A percentile compares a stretch with the other conserved stretches of the same genome.
phyloP scores from a whole-genome alignment of 305 asterid genomes.

The Solanum hybrid region DNA sequence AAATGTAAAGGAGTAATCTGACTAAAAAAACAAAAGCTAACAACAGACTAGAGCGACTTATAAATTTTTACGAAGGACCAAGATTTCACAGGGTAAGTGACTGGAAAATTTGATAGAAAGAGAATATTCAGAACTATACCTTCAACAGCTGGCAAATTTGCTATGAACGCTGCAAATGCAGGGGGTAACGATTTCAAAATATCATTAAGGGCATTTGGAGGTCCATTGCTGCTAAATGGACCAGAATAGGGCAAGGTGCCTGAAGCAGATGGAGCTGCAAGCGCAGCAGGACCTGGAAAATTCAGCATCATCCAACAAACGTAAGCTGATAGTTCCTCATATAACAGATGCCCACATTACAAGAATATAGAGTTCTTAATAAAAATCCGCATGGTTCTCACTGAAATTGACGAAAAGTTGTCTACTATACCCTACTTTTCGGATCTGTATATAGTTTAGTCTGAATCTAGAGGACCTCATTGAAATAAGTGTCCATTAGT shows the following conservation, averaged over 20 bases:
- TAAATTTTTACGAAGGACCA: neutral
- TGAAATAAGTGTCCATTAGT: neutral
- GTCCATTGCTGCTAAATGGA: conserved; percentile 31
- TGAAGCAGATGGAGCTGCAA: conserved; percentile 32
- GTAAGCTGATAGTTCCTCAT: neutral
- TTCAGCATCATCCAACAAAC: neutral
- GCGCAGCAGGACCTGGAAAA: conserved; percentile 33
- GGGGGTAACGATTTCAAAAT: conserved; percentile 58
- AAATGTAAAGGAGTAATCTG: neutral
- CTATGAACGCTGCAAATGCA: conserved; percentile 45
- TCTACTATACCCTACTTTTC: neutral
- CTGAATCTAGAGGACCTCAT: neutral
- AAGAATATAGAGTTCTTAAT: neutral
- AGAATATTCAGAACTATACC: conserved; percentile 31
- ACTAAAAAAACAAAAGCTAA: neutral
- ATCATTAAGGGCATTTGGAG: conserved; percentile 35
- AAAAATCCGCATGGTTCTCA: neutral
- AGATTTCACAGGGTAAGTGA: neutral
- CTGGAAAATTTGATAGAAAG: neutral
- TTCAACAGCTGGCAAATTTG: conserved; percentile 70
- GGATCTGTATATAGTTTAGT: neutral
- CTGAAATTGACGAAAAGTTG: neutral
- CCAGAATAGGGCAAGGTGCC: conserved; percentile 32
- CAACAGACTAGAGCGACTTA: neutral
- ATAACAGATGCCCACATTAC: neutral